These are phyloP conservation scores for Selaginella tamariscina DNA, from an alignment of 75 land plant genomes.

Conservation along the genomic window DNA sequence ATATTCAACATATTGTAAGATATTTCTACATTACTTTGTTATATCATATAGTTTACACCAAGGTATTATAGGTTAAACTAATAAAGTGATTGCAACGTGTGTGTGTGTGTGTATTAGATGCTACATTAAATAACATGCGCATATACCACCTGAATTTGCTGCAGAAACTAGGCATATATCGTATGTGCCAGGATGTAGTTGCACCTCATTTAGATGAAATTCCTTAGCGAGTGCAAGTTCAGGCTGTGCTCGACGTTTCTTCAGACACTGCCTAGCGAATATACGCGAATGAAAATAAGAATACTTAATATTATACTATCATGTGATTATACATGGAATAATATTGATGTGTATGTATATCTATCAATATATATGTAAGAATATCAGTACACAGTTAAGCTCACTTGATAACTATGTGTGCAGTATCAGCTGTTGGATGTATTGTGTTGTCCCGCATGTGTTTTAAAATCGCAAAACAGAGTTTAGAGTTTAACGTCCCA, in stretches of 20 bases:
- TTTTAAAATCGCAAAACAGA: background rate
- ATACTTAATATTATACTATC: no score
- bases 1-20: background rate
- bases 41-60: no score
- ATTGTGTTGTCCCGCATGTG: background rate
- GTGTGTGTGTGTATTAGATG: no score
- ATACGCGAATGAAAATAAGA: background rate
- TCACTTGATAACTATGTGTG: background rate
- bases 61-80: no score
- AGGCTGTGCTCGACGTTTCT: background rate
- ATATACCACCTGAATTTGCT: background rate
- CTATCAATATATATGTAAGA: no score
- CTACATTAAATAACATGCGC: no score
- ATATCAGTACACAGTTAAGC: background rate
- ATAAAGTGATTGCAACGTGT: no score
- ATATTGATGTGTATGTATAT: no score
- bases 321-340: no score
- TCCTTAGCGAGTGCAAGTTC: background rate
- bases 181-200: background rate
- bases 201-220: background rate
- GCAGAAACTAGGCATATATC: background rate
- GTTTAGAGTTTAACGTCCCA: background rate
- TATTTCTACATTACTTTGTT: no score
- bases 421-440: background rate
- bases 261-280: background rate